These are phyloP conservation scores for Tricholoma bakamatsutake DNA, from an alignment of 768 basidiomycete genomes.

Conservation along the genomic window DNA sequence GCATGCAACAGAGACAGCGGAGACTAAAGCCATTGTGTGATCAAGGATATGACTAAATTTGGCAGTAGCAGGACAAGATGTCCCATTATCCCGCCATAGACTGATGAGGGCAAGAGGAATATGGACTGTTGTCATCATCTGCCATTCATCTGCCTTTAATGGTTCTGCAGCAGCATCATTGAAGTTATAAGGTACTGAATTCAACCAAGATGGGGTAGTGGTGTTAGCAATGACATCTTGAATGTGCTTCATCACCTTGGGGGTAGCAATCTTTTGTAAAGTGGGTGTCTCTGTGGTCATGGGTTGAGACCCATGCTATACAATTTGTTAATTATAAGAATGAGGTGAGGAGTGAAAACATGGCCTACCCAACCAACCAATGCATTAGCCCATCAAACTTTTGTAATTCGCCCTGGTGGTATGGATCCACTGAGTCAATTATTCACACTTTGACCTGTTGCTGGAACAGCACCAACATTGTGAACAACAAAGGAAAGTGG, in stretches of 20 bases:
- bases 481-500: not conserved
- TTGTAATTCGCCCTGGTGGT: not conserved
- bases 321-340: not conserved
- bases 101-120: constrained; percentile 28
- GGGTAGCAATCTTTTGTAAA: not conserved
- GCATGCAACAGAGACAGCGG: not conserved
- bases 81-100: constrained; percentile 19
- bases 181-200: too few relatives aligned
- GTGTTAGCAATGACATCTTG: constrained; percentile 16
- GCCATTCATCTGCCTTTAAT: too few relatives aligned
- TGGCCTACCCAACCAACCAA: too few relatives aligned
- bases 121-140: constrained; percentile 19
- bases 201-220: constrained; percentile 18
- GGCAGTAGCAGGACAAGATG: not conserved
- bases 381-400: too few relatives aligned
- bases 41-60: not conserved
- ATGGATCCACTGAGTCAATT: not conserved
- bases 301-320: not conserved
- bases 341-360: too few relatives aligned
- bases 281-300: not conserved
- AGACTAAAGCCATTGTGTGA: not conserved
- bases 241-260: constrained; percentile 12
- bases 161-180: too few relatives aligned
- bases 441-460: not conserved
- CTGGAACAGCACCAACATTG: not conserved